Percentiles rank a stretch among this genome's conserved stretches.
Evolutionary conservation across 768 basidiomycete species (phyloP).

Genomic region (Termitomyces sp.): DNA sequence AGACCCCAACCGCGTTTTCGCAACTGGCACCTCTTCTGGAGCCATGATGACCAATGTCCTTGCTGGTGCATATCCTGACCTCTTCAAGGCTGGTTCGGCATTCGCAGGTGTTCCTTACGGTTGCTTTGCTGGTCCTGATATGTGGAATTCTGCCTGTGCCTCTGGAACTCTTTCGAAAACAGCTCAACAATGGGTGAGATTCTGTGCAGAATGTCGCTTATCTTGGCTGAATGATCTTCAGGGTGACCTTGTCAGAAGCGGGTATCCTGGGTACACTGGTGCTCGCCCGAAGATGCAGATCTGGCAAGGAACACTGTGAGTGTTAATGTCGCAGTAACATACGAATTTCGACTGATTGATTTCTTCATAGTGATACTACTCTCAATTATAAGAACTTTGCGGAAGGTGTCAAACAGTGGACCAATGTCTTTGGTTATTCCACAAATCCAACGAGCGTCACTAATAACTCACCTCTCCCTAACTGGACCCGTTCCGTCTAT

Average conservation of each 20-base stretch:
- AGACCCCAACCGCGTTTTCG: slow-evolving; percentile 42
- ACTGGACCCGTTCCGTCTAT: slow-evolving; percentile 46
- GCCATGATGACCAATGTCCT: slow-evolving; percentile 62
- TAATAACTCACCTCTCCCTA: slow-evolving; percentile 36
- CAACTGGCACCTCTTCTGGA: slow-evolving; percentile 49
- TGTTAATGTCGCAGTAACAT: not conserved
- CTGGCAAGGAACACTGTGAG: slow-evolving; percentile 48
- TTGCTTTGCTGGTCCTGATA: slow-evolving; percentile 45
- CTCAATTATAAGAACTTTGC: slow-evolving; percentile 46
- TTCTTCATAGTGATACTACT: slow-evolving; percentile 37
- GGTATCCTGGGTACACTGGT: slow-evolving; percentile 52
- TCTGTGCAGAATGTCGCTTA: too few species aligned
- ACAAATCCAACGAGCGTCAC: slow-evolving; percentile 34
- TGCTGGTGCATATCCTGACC: slow-evolving; percentile 49
- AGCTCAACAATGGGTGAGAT: slow-evolving; percentile 41
- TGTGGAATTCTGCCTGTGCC: slow-evolving; percentile 48
- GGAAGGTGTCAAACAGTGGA: slow-evolving; percentile 55
- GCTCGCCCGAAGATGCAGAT: slow-evolving; percentile 47
- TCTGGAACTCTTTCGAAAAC: slow-evolving; percentile 40
- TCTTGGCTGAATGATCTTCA: slow-evolving; percentile 3
- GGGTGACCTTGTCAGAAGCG: slow-evolving; percentile 42
- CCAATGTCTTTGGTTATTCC: slow-evolving; percentile 46
- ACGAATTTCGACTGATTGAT: not conserved
- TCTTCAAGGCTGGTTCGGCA: slow-evolving; percentile 46
- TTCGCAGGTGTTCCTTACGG: slow-evolving; percentile 53